phyloP scores from a whole-genome alignment of 352 stramenopile genomes.

The Globisporangium abappressorium region DNA sequence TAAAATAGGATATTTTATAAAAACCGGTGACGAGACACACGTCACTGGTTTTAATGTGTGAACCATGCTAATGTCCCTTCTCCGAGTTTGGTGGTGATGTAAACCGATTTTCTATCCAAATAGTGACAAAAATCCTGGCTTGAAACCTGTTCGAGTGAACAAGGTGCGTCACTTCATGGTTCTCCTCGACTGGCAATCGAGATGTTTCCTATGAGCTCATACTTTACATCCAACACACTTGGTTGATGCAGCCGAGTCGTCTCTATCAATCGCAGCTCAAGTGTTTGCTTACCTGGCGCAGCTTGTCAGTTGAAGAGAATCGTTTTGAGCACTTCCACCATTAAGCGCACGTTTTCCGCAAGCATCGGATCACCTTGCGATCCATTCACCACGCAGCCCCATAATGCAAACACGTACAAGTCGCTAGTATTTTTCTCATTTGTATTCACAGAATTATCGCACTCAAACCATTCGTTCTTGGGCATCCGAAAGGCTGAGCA shows the following conservation, averaged over 20 bases:
- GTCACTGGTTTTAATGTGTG: too few relatives aligned
- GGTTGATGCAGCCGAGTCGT: neutral
- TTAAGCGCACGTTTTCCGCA: neutral
- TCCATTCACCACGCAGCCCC: neutral
- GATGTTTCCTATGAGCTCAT: neutral
- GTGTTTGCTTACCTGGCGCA: too few relatives aligned
- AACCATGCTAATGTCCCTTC: too few relatives aligned
- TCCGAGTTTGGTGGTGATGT: too few relatives aligned
- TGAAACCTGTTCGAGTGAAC: too few relatives aligned
- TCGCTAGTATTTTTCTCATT: neutral
- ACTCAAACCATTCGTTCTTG: neutral
- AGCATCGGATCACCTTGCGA: neutral
- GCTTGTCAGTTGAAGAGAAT: too few relatives aligned
- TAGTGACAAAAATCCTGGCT: too few relatives aligned
- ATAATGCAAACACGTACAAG: neutral
- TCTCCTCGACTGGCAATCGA: neutral
- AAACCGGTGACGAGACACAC: too few relatives aligned
- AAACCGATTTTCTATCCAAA: too few relatives aligned
- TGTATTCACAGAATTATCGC: neutral
- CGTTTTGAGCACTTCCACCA: neutral
- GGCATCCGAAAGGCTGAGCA: neutral
- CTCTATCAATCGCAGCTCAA: neutral
- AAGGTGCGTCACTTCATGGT: too few relatives aligned
- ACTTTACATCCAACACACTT: neutral
- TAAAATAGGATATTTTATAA: too few relatives aligned